Evolutionary conservation across 495 filamentous ascomycete genomes (phyloP), one percentile per base, ranked within the genome.

Genomic region (Pseudevernia furfuracea): DNA sequence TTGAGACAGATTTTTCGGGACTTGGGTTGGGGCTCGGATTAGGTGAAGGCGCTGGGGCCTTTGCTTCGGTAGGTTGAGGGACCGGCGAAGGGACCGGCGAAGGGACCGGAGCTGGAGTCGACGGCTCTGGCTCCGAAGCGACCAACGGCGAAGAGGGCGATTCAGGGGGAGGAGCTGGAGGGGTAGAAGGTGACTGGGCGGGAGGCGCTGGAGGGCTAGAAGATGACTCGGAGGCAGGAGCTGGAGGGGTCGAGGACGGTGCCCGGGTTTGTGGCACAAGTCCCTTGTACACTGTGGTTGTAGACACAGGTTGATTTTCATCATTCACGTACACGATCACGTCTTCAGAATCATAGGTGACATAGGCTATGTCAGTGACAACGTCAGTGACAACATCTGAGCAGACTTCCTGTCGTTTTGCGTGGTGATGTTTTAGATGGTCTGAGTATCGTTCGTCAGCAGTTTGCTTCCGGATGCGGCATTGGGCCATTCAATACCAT

Each of bases 301-400:
- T 73, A 30, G 72, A 75, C 38, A 88, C 63, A 0, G 78, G 77
- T 11, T 83, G 77, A 61, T 88, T 87, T 60, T 83, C 64, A 58
- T 84, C 75, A 70, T 93, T 81, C 36, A 90, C 82, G 69, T 80
- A 87, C 66, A 89, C 82, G 36, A 87, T 75, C 23, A 87, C 82
- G 58, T 84, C 76, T 23, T 77, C 70, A 30, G 70, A 72, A 23
- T 69, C 63, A 55, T 66, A 74, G 49, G 71, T 78, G 53, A 79
- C 77, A 23, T 71, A 75, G 37, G 72, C 71, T 39, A 74, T 62
- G 34, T 71, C 67, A 10, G 74, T 72, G 28, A 71, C 68, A 28
- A 70, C 65, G 25, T 65, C 64, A 38, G 64, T 73, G 38, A 58
- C 43, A 17, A 58, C 25, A 17, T 39, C 36, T 23, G 57, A 25